These are phyloP conservation scores for Candida chilensis DNA, from an alignment of 805 yeast genomes.

Conservation along the genomic window DNA sequence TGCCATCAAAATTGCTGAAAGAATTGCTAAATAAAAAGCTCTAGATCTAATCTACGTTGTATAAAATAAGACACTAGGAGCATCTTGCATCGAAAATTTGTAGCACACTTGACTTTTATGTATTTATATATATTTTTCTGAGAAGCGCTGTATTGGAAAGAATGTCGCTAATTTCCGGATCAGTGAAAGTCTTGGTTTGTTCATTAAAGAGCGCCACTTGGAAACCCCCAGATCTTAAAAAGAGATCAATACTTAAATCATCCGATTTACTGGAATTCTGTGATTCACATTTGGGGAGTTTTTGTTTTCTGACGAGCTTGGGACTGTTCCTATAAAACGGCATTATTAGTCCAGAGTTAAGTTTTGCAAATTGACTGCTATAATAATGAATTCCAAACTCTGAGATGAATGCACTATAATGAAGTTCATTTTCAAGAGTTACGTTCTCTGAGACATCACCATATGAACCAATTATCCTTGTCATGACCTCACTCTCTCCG, in stretches of 20 bases:
- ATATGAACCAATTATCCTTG: slow-evolving; percentile 36
- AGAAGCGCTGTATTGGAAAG: too few relatives aligned
- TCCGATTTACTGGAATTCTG: slow-evolving; percentile 6
- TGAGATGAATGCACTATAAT: slow-evolving; percentile 35
- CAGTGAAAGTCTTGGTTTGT: slow-evolving; percentile 14
- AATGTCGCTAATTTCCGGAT: slow-evolving; percentile 30
- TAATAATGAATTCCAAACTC: slow-evolving; percentile 42
- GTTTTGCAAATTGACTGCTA: slow-evolving; percentile 18
- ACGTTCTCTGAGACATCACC: slow-evolving; percentile 12
- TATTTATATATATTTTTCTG: too few relatives aligned
- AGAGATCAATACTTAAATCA: slow-evolving; percentile 39
- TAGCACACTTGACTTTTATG: too few relatives aligned
- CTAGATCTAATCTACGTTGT: too few relatives aligned
- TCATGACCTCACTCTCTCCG: slow-evolving; percentile 29
- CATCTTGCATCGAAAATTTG: too few relatives aligned
- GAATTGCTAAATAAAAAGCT: slow-evolving; percentile 54
- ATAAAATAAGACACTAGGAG: too few relatives aligned
- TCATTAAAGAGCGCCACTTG: slow-evolving; percentile 36
- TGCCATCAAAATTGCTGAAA: slow-evolving; percentile 83
- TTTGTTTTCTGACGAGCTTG: slow-evolving; percentile 29
- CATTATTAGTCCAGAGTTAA: slow-evolving; percentile 41
- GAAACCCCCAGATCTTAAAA: slow-evolving; percentile 43
- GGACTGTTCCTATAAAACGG: slow-evolving; percentile 38
- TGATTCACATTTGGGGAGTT: neutral
- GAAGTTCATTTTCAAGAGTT: slow-evolving; percentile 25